phyloP scores from a whole-genome alignment of 805 yeast genomes.

The Brettanomyces custersianus region DNA sequence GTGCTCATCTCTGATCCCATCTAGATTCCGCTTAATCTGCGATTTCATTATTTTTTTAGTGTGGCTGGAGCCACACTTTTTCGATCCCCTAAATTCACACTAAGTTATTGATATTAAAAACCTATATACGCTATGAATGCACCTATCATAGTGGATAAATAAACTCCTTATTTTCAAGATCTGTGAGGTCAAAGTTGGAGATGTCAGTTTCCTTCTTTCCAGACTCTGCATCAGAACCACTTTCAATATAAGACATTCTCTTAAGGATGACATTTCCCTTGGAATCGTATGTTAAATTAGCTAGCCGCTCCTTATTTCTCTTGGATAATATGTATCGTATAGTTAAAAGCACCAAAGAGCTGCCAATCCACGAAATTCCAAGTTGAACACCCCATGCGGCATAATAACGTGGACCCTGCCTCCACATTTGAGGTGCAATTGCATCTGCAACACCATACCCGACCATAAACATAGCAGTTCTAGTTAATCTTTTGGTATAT shows the following conservation, averaged over 20 bases:
- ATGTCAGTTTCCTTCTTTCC: slow-evolving; percentile 25
- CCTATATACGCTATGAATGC: no score
- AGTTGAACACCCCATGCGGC: slow-evolving; percentile 45
- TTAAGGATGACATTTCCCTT: slow-evolving; percentile 13
- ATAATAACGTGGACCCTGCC: slow-evolving; percentile 33
- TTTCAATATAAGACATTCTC: slow-evolving; percentile 10
- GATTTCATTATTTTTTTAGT: no score
- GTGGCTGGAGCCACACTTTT: no score
- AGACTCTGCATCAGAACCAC: slow-evolving; percentile 21
- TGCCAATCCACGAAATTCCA: slow-evolving; percentile 33
- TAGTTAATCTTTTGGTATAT: slow-evolving; percentile 38
- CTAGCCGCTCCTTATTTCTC: slow-evolving; percentile 24
- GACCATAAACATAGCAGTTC: slow-evolving; percentile 36
- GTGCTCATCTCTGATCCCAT: no score
- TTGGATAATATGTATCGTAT: slow-evolving; percentile 32
- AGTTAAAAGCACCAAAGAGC: slow-evolving; percentile 32
- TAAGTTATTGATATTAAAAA: no score
- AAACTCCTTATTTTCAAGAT: slow-evolving; percentile 36
- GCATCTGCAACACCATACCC: slow-evolving; percentile 39
- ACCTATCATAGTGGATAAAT: slow-evolving; percentile 34
- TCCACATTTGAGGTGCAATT: slow-evolving; percentile 47
- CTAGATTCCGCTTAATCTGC: no score
- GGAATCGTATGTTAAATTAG: slow-evolving; percentile 7
- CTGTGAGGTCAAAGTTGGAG: slow-evolving; percentile 41
- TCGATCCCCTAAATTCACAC: no score